Evolutionary conservation across 768 basidiomycete genomes (phyloP), one percentile per base, ranked within the genome.

Genomic region (Tulasnella sp.): DNA sequence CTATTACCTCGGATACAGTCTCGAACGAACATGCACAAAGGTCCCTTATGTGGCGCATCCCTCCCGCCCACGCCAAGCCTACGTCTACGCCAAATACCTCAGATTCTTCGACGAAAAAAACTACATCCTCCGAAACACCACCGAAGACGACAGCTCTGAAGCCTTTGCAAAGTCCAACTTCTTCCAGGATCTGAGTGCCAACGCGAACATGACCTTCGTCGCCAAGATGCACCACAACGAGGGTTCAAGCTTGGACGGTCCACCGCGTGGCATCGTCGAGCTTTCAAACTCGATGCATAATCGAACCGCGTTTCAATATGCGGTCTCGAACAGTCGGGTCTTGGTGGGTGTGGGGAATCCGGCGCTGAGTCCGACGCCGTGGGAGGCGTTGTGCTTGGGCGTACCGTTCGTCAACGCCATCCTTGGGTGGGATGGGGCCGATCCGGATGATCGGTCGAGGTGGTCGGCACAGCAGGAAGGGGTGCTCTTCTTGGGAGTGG

Each of bases 391-490:
- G 3, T 62, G 63, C 42, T 43, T 67, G 34, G 64, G 65, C 11
- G 53, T 69, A 3, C 69, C 69, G 1, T 70, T 70, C 59, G 65
- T 70, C 60, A 69, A 69, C 53, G 67, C 69, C 2, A 62, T 70
- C 53, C 46, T 46, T 11, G 42, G 60, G 3, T 67, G 66, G 64
- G 63, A 67, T 58, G 15, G 45, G 2, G 38, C 60, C 1, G 34
- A 69, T 25, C 68, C 66, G 1, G 59, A 66, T 9, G 62, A 70
- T 49, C 53, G 65, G 22, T 41, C 60, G 4, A 45, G 41, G 17
- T 70, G 69, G 69, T 34, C 49, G 19, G 61, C 65, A 3, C 68
- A 70, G 53, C 66, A 68, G 25, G 64, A 66, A 43, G 65, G 63
- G 2, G 42, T 67, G 22, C 21, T 62, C 19, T 61, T 54, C 24